Conservation (phyloP, 352 stramenopile genomes). For the Globisporangium ultimum region DNA sequence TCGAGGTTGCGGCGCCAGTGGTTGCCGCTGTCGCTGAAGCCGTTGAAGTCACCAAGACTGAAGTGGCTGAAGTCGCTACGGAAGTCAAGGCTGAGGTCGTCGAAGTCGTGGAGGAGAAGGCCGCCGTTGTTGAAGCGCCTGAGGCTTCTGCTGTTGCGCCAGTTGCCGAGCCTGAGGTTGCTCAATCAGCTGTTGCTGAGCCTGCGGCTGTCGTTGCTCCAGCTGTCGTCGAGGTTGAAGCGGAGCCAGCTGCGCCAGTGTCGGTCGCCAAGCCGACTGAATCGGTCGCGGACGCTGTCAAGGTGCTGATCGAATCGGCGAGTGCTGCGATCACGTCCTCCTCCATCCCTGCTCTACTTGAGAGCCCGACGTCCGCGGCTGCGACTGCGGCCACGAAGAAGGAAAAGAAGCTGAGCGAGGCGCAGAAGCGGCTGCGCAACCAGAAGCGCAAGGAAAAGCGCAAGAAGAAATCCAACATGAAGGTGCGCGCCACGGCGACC, state of each 20-base stretch:
- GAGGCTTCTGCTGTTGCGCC: slow-evolving; percentile 2
- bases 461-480: slow-evolving; percentile 60
- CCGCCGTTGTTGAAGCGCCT: neutral
- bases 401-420: slow-evolving; percentile 37
- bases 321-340: neutral
- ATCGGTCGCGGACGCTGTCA: neutral
- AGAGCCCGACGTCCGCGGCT: slow-evolving; percentile 9
- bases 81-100: neutral
- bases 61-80: too few species aligned
- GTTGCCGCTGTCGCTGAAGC: too few species aligned
- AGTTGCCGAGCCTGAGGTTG: neutral
- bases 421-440: slow-evolving; percentile 70
- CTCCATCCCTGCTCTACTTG: too few species aligned
- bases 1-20: neutral
- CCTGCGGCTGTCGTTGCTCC: neutral
- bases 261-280: neutral
- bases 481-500: slow-evolving; percentile 30
- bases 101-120: slow-evolving; percentile 1
- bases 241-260: slow-evolving; percentile 4
- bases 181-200: neutral
- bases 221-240: slow-evolving; percentile 1
- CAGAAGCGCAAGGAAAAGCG: slow-evolving; percentile 74
- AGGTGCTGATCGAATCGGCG: too few species aligned
- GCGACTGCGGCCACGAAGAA: slow-evolving; percentile 10
- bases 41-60: too few species aligned